These are phyloP conservation scores for Hansfordia pulvinata DNA, from an alignment of 2,329 filamentous ascomycete genomes.

Conservation along the genomic window DNA sequence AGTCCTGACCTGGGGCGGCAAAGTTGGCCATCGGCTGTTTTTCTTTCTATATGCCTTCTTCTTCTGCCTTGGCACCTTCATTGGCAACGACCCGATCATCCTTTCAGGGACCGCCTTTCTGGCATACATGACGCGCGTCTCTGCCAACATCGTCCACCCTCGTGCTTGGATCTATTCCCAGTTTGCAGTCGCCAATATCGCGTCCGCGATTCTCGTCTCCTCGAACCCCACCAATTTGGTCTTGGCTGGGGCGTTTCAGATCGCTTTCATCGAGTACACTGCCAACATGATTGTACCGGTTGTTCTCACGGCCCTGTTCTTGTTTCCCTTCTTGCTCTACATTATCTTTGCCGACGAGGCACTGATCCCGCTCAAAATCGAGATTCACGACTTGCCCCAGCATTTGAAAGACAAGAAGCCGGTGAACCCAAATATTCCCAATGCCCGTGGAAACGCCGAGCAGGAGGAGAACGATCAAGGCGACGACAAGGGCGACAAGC, in stretches of 20 bases:
- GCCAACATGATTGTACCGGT: conserved; percentile 69
- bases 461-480: conserved; percentile 30
- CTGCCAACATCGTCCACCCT: conserved; percentile 57
- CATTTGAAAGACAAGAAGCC: conserved; percentile 40
- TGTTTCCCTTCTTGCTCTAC: conserved; percentile 59
- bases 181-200: conserved; percentile 60
- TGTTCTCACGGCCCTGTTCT: conserved; percentile 48
- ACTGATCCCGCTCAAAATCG: conserved; percentile 51
- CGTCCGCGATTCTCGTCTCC: conserved; percentile 62
- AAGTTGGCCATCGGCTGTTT: conserved; percentile 53
- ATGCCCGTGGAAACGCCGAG: conserved; percentile 40
- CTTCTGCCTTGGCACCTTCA: conserved; percentile 51
- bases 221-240: conserved; percentile 70
- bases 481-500: conserved; percentile 36
- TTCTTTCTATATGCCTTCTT: conserved; percentile 65
- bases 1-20: conserved; percentile 53
- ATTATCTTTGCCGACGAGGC: conserved; percentile 51
- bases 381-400: conserved; percentile 53
- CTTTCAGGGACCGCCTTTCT: conserved; percentile 62
- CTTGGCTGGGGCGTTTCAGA: conserved; percentile 56
- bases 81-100: conserved; percentile 66
- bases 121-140: conserved; percentile 65
- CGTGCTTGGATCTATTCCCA: conserved; percentile 62
- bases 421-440: conserved; percentile 60
- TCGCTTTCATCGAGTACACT: conserved; percentile 61